These are phyloP conservation scores for Aspergillus uvarum DNA, from an alignment of 2,329 filamentous ascomycete genomes.

Conservation along the genomic window DNA sequence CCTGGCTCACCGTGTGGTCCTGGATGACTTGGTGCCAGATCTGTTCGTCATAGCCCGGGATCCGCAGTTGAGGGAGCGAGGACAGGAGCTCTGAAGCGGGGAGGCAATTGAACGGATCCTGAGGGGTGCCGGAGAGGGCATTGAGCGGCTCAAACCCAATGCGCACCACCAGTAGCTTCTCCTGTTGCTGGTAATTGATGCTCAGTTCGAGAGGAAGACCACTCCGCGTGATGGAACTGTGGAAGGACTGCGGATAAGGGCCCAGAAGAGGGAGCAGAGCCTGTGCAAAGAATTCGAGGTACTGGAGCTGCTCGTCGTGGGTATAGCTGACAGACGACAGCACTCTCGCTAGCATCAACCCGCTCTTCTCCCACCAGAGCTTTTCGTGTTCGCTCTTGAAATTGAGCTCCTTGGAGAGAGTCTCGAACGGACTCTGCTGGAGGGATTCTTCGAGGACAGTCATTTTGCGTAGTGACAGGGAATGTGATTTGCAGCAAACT, in stretches of 20 bases:
- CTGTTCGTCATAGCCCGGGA: neutral
- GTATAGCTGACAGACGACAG: slow-evolving; percentile 2
- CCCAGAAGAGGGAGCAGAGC: slow-evolving; percentile 15
- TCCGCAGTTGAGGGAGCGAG: neutral
- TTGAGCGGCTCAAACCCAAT: slow-evolving; percentile 16
- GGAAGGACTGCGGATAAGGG: slow-evolving; percentile 14
- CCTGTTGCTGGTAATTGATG: slow-evolving; percentile 20
- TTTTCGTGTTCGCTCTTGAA: no score
- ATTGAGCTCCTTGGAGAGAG: no score
- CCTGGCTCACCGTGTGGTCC: neutral
- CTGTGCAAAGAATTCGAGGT: slow-evolving; percentile 7
- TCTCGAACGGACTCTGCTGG: no score
- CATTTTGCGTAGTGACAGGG: no score
- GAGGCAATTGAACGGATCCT: neutral
- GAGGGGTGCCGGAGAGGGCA: slow-evolving; percentile 2
- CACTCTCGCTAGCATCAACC: neutral
- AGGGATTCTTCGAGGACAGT: no score
- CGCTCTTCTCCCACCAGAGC: neutral
- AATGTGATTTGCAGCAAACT: no score
- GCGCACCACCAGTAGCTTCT: slow-evolving; percentile 10
- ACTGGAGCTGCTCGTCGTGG: neutral
- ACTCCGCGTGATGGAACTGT: slow-evolving; percentile 17
- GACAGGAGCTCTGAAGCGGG: neutral
- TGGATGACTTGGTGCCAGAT: neutral
- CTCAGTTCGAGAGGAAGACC: slow-evolving; percentile 23